Base-by-base conservation (phyloP, 768 basidiomycete genomes). In the Boletellus ananiceps region DNA sequence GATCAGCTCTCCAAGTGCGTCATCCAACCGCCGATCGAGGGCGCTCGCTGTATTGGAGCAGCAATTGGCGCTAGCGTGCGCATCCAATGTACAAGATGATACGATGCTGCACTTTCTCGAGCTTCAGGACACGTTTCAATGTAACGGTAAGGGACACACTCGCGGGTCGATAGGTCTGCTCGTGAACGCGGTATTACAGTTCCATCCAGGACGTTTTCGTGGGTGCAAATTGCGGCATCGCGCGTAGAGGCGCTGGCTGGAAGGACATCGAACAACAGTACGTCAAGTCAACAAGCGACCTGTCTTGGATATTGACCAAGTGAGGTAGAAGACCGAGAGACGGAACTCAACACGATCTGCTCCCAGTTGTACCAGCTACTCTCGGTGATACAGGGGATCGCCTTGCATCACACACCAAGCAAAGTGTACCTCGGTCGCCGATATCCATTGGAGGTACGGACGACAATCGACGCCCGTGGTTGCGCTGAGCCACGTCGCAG, bases 91-190 rank as follows among this genome's bases (percentile, higher is more conserved):
- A 19, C 60, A 74, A 15, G 67, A 71, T 15, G 73, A 73, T 25
- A 74, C 75, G 8, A 71, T 81, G 54, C 71, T 74, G 33, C 66
- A 69, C 40, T 87, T 90, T 65, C 62, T 83, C 16, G 74, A 78
- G 9, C 69, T 90, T 36, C 90, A 93, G 62, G 80, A 86, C 56
- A 81, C 81, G 1, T 91, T 93, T 56, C 86, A 92, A 64, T 88
- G 84, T 66, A 93, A 93, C 60, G 73, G 90, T 90, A 57, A 51
- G 86, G 59, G 33, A 13, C 48, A 39, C 47, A 11, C 31, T 50
- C 14, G 33, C 11, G 3, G 45, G 16, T 34, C 35, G 15, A 40
- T 25, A 9, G 35, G 43, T 32, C 23, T 23, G 9, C 42, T 47
- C 29, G 52, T 58, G 34, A 56, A 57, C 29, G 40, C 42, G 19